These are phyloP conservation scores for Arabis hirsuta DNA, from an alignment of 345 rosid species.

Conservation along the genomic window DNA sequence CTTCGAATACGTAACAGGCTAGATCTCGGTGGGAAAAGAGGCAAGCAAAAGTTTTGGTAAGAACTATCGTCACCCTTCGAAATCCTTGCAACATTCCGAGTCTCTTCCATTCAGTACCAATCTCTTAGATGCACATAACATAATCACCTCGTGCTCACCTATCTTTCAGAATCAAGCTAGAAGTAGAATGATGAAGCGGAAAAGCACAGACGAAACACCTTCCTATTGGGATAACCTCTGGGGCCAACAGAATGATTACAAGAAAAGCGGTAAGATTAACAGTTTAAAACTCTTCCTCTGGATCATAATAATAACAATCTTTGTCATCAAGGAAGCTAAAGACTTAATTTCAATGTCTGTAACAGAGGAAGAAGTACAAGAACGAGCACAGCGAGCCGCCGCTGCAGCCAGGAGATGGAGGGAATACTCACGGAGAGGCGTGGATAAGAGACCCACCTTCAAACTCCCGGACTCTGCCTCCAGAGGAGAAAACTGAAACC, in stretches of 20 bases:
- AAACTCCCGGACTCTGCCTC: constrained; percentile 80
- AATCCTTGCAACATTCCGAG: constrained; percentile 2
- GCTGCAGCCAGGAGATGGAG: constrained; percentile 95
- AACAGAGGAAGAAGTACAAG: constrained; percentile 84
- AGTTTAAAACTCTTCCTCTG: constrained; percentile 6
- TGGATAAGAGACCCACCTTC: constrained; percentile 70
- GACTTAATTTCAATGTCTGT: constrained; percentile 5
- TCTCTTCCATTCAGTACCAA: not conserved
- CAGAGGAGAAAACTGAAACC: constrained; percentile 48
- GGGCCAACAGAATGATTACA: constrained; percentile 57
- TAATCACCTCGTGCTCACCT: not conserved
- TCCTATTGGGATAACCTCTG: constrained; percentile 80
- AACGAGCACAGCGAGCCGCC: constrained; percentile 74
- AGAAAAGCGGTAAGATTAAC: constrained; percentile 60
- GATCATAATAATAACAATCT: not conserved
- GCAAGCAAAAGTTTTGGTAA: constrained; percentile 92
- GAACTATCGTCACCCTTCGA: constrained; percentile 24
- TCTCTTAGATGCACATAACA: not conserved
- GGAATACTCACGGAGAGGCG: constrained; percentile 89
- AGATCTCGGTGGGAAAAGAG: constrained; percentile 90
- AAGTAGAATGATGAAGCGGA: constrained; percentile 70
- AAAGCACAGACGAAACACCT: constrained; percentile 51
- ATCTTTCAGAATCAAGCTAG: constrained; percentile 70
- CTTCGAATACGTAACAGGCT: constrained; percentile 60
- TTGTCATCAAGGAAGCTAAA: too few species aligned